Percentiles rank a stretch among this genome's conserved stretches.
Conservation (phyloP, 176 grass and related monocot genomes). For the Triticum turgidum region DNA sequence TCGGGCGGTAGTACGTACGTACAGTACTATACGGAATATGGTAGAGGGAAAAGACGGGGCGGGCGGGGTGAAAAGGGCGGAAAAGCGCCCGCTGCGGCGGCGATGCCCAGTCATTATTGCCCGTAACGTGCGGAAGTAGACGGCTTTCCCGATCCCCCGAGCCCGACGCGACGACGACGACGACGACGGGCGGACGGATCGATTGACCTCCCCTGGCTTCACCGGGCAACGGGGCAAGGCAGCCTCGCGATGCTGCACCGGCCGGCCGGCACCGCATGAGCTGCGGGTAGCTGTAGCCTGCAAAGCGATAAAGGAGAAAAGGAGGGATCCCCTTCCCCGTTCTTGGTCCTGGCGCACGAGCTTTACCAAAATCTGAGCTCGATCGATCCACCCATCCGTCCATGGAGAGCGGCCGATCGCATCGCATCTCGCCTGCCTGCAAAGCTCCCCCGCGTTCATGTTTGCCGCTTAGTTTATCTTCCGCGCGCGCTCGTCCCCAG, state of each 20-base stretch:
- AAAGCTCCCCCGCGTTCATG: constrained; percentile 40
- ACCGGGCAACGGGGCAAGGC: too few relatives aligned
- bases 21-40: neutral
- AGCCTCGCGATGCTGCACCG: too few relatives aligned
- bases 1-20: neutral
- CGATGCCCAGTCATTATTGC: constrained; percentile 39
- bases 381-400: constrained; percentile 26
- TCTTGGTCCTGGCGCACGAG: constrained; percentile 45
- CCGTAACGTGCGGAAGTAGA: constrained; percentile 39
- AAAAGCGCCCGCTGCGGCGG: neutral
- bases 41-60: neutral
- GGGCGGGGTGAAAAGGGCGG: constrained; percentile 6
- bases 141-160: constrained; percentile 53
- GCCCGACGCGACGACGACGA: neutral
- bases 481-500: constrained; percentile 11
- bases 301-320: constrained; percentile 34
- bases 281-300: neutral
- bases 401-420: neutral
- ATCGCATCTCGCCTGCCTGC: constrained; percentile 34
- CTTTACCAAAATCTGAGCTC: constrained; percentile 66
- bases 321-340: constrained; percentile 22
- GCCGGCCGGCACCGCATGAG: neutral
- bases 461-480: neutral
- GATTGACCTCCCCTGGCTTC: neutral
- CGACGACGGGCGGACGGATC: constrained; percentile 4